Evolutionary conservation across 164 flowering plant genomes (phyloP).

Genomic region (Nymphaea colorata): DNA sequence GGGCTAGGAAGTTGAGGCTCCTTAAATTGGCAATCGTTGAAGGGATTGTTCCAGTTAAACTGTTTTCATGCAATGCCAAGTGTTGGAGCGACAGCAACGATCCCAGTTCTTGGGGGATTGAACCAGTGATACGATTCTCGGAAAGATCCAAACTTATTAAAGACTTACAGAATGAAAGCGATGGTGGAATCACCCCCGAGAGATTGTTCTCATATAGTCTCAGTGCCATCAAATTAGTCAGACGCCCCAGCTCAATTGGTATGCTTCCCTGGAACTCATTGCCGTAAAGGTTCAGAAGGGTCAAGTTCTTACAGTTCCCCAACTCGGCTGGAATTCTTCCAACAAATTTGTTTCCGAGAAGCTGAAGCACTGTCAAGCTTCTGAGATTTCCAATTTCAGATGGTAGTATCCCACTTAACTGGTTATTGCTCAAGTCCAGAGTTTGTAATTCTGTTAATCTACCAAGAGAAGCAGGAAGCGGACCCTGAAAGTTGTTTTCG

Average conservation of each 20-base stretch:
- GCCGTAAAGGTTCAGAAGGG: constrained; percentile 22
- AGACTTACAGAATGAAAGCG: constrained; percentile 27
- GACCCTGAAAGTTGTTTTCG: constrained; percentile 35
- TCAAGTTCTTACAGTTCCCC: constrained; percentile 39
- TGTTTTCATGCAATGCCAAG: constrained; percentile 45
- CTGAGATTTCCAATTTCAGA: constrained; percentile 40
- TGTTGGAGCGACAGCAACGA: constrained; percentile 30
- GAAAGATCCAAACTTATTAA: constrained; percentile 45
- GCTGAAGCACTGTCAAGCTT: constrained; percentile 25
- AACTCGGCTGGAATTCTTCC: constrained; percentile 54
- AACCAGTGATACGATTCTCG: constrained; percentile 37
- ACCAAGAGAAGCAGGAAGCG: constrained; percentile 53
- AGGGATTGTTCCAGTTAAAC: constrained; percentile 48
- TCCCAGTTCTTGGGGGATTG: constrained; percentile 40
- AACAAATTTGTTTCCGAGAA: constrained; percentile 28
- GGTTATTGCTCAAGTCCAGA: constrained; percentile 42
- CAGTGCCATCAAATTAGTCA: constrained; percentile 24
- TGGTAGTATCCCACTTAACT: constrained; percentile 47
- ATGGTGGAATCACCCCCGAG: constrained; percentile 41
- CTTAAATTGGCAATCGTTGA: constrained; percentile 34
- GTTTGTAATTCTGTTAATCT: constrained; percentile 23
- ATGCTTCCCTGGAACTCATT: constrained; percentile 45
- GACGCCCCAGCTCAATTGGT: constrained; percentile 46
- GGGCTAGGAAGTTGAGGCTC: constrained; percentile 29
- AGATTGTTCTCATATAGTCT: constrained; percentile 30